Evolutionary conservation across 495 filamentous ascomycete genomes (phyloP).

Genomic region (Lasiosphaeria ovina): DNA sequence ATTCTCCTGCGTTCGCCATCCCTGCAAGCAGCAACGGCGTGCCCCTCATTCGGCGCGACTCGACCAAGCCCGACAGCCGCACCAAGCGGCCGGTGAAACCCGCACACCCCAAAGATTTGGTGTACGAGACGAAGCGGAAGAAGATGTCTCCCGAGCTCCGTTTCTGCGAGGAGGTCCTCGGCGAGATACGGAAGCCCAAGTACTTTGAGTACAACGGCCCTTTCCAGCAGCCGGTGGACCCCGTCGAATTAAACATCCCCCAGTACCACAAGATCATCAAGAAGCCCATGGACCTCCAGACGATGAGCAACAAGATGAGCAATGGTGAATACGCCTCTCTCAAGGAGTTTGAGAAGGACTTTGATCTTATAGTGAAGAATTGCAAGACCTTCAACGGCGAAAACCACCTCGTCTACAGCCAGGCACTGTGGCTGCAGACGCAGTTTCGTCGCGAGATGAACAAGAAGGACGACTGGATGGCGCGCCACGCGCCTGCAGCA

Average conservation of each 20-base stretch:
- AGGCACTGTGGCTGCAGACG: conserved; percentile 68
- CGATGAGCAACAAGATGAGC: conserved; percentile 70
- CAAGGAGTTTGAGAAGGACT: conserved; percentile 82
- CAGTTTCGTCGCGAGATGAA: conserved; percentile 72
- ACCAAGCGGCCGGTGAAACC: conserved; percentile 94
- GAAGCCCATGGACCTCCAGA: conserved; percentile 91
- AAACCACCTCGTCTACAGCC: conserved; percentile 66
- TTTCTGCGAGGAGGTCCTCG: conserved; percentile 81
- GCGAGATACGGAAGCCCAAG: conserved; percentile 74
- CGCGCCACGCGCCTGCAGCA: conserved; percentile 63
- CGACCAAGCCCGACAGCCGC: conserved; percentile 67
- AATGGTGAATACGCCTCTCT: conserved; percentile 77
- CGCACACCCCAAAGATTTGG: conserved; percentile 79
- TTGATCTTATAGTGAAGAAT: conserved; percentile 81
- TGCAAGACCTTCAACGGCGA: conserved; percentile 87
- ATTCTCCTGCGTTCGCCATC: conserved; percentile 71
- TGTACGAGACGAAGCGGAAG: conserved; percentile 79
- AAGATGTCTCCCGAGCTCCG: conserved; percentile 87
- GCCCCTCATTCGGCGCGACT: conserved; percentile 91
- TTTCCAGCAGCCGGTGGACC: conserved; percentile 84
- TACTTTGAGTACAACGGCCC: conserved; percentile 61
- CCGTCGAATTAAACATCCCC: conserved; percentile 91
- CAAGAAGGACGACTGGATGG: conserved; percentile 73
- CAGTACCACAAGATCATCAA: conserved; percentile 91
- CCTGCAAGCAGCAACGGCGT: conserved; percentile 67